These are phyloP conservation scores for Phytopythium kandeliae DNA, from an alignment of 352 stramenopile species.

Conservation along the genomic window DNA sequence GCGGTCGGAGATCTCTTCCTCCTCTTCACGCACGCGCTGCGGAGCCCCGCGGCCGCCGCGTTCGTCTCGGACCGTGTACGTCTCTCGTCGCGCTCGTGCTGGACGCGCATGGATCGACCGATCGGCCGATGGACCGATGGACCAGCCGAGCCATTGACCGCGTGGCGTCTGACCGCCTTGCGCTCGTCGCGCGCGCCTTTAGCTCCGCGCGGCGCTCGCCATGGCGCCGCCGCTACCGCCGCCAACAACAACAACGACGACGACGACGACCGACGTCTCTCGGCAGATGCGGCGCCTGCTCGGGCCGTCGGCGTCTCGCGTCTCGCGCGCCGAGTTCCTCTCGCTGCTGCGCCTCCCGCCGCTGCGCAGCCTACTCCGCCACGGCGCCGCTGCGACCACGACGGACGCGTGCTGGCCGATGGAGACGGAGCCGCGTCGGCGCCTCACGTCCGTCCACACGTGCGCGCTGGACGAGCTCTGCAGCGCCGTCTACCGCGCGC, in stretches of 20 bases:
- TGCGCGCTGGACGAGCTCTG: conserved; percentile 50
- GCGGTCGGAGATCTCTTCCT: conserved; percentile 31
- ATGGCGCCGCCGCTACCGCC: conserved; percentile 18
- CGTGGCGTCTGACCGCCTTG: too few relatives aligned
- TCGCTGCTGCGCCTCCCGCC: conserved; percentile 34
- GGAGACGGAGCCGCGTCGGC: too few relatives aligned
- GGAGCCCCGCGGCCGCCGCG: conserved; percentile 36
- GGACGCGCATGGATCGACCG: too few relatives aligned
- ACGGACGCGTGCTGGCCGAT: too few relatives aligned
- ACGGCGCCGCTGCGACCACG: conserved; percentile 4
- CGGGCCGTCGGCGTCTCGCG: conserved; percentile 22
- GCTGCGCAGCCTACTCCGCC: conserved; percentile 34
- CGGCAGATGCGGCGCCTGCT: conserved; percentile 15
- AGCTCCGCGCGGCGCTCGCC: conserved; percentile 46
- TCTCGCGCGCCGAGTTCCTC: conserved; percentile 40
- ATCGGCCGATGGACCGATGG: too few relatives aligned
- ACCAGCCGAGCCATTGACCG: too few relatives aligned
- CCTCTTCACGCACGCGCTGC: conserved; percentile 46
- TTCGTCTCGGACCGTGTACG: conserved; percentile 54
- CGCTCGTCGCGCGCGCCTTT: not conserved
- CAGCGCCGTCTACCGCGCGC: conserved; percentile 41
- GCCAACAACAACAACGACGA: too few relatives aligned
- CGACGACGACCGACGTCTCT: too few relatives aligned
- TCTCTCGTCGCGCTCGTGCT: too few relatives aligned
- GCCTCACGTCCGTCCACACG: conserved; percentile 28